phyloP scores from a whole-genome alignment of 2,329 filamentous ascomycete genomes.

The Beauveria varroae region DNA sequence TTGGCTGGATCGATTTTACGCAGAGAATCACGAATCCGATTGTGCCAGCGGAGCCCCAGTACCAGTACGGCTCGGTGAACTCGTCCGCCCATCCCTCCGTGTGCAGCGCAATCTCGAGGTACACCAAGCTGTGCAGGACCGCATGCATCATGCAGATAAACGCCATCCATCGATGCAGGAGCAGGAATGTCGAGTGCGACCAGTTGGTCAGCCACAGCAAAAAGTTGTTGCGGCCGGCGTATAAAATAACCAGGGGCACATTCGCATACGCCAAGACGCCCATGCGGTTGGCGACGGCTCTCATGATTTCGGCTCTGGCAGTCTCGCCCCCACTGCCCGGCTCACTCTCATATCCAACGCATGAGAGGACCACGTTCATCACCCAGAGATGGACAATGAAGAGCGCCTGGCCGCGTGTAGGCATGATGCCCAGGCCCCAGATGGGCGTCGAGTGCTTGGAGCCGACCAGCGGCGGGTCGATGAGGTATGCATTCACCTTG shows the following conservation, averaged over 20 bases:
- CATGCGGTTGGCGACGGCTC: constrained; percentile 31
- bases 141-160: constrained; percentile 37
- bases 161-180: constrained; percentile 41
- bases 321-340: constrained; percentile 24
- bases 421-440: constrained; percentile 16
- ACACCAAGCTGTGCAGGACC: constrained; percentile 37
- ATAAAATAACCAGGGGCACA: constrained; percentile 35
- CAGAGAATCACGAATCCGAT: constrained; percentile 24
- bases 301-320: constrained; percentile 21
- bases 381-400: constrained; percentile 34
- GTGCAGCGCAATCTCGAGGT: constrained; percentile 26
- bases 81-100: constrained; percentile 21
- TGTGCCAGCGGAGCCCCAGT: constrained; percentile 35
- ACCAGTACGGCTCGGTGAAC: constrained; percentile 30
- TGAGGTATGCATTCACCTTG: constrained; percentile 17
- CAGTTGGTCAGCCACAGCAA: constrained; percentile 40
- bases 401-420: constrained; percentile 28
- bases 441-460: constrained; percentile 15
- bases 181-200: constrained; percentile 36
- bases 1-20: constrained; percentile 24
- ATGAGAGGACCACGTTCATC: constrained; percentile 29
- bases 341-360: constrained; percentile 21
- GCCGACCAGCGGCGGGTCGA: constrained; percentile 19
- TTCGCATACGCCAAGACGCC: constrained; percentile 34
- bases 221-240: constrained; percentile 38